Conservation (phyloP, 352 stramenopile genomes). For the Phytophthora europaea region DNA sequence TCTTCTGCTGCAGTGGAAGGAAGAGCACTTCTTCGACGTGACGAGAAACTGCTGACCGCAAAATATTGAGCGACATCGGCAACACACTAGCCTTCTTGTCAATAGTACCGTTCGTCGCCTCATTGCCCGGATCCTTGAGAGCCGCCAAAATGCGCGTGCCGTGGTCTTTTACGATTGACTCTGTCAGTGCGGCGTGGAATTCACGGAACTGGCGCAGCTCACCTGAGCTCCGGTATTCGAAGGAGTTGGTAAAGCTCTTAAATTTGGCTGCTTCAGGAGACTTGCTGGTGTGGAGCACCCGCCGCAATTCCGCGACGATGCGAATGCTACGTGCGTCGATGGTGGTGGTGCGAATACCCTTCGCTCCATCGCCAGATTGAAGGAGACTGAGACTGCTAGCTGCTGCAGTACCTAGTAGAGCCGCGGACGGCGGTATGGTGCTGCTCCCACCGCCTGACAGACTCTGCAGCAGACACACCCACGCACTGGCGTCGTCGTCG, state of each 20-base stretch:
- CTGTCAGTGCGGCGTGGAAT: constrained; percentile 67
- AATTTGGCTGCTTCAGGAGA: constrained; percentile 76
- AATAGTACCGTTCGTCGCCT: constrained; percentile 20
- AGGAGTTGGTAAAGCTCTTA: constrained; percentile 70
- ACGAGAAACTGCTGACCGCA: constrained; percentile 70
- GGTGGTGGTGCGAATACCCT: constrained; percentile 39
- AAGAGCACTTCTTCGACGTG: constrained; percentile 90
- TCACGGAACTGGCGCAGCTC: constrained; percentile 70
- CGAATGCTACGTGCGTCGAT: constrained; percentile 80
- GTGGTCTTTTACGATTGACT: constrained; percentile 75
- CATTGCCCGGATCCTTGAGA: constrained; percentile 57
- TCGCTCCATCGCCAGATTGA: constrained; percentile 43
- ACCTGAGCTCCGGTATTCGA: constrained; percentile 55
- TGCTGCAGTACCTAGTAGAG: constrained; percentile 45
- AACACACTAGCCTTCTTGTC: constrained; percentile 35
- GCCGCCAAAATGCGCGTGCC: constrained; percentile 67
- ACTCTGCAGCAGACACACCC: constrained; percentile 86
- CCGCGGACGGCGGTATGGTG: constrained; percentile 46
- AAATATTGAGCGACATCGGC: constrained; percentile 61
- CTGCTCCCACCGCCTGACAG: constrained; percentile 54
- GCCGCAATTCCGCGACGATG: constrained; percentile 85
- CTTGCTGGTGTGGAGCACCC: constrained; percentile 83
- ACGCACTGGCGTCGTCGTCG: constrained; percentile 88
- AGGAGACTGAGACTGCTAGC: constrained; percentile 29
- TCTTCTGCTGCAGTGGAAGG: constrained; percentile 66